Base-by-base conservation (phyloP, 768 basidiomycete genomes). In the Rhodocollybia butyracea region DNA sequence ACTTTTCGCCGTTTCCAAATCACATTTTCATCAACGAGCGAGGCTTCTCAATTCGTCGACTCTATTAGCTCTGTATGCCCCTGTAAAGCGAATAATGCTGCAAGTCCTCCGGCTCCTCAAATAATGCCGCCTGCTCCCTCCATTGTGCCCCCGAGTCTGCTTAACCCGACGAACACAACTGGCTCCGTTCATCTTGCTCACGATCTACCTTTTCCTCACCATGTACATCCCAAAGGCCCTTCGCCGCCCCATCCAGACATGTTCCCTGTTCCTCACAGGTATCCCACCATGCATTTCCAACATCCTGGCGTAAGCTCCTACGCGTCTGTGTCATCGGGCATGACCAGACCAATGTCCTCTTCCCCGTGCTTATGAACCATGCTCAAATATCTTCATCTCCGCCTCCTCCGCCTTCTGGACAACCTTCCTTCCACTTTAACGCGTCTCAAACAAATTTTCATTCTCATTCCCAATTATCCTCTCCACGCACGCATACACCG, bases 1-100 rank as follows among this genome's bases (percentile, higher is more conserved):
- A 70, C 75, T 2, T 89, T 85, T 65, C 82, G 86, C 48, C 85
- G 89, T 15, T 89, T 92, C 61, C 89, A 92, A 65, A 77, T 91
- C 27, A 84, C 84, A 21, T 90, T 92, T 58, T 64, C 73, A 48
- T 74, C 77, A n/a, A 50, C 72, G 15, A 56, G 65, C 2, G 76
- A 80, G 30, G 81, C 84, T 0, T 64, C 72, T 2, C 77, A 81
- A 59, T 86, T 88, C 58, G 78, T 90, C 55, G 76, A 83, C 27
- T 70, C 79, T 4, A 83, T 91, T 61, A 78, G 79, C 45, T 72
- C 77, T 5, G 79, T 91, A 38, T 91, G 89, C 63, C 89, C 89
- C 3, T 92, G 89, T 74, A 87, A 84, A 66, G 71, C 79, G 34
- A 88, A 81, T 58, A 72, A 75, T 3, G 64, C 64, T 10, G 27